Evolutionary conservation across 1,284 basidiomycete species (phyloP).

Genomic region (Cerioporus squamosus): DNA sequence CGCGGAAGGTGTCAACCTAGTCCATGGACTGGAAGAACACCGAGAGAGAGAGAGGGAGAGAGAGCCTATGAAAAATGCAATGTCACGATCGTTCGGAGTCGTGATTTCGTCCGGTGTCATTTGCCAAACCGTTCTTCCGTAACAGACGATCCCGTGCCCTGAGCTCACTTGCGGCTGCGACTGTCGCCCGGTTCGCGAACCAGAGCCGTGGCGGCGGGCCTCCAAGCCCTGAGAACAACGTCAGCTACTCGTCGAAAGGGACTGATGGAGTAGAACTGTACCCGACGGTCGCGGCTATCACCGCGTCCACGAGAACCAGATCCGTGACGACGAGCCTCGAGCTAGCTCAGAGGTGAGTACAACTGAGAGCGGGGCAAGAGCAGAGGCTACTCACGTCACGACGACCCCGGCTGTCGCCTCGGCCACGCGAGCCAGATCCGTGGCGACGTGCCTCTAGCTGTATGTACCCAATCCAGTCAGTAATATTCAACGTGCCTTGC

Average conservation of each 20-base stretch:
- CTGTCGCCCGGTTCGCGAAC: conserved; percentile 6
- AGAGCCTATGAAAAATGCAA: not conserved
- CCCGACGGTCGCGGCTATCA: conserved; percentile 1
- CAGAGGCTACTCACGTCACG: not conserved
- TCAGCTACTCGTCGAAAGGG: not conserved
- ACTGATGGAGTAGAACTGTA: not conserved
- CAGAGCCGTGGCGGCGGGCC: conserved; percentile 5
- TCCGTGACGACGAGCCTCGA: conserved; percentile 26
- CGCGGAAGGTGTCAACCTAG: too few relatives aligned
- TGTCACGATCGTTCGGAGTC: not conserved
- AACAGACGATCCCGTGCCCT: too few relatives aligned
- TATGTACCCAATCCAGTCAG: not conserved
- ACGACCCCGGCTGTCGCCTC: conserved; percentile 5
- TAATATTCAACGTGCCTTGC: not conserved
- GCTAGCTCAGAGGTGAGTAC: not conserved
- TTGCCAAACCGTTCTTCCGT: too few relatives aligned
- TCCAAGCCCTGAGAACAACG: not conserved
- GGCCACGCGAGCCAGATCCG: conserved; percentile 11
- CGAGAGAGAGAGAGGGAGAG: not conserved
- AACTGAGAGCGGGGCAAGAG: not conserved
- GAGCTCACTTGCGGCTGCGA: conserved; percentile 2
- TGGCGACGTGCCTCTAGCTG: conserved; percentile 10
- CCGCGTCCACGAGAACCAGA: conserved; percentile 17
- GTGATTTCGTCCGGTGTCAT: too few relatives aligned
- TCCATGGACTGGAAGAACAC: too few relatives aligned